Conservation (phyloP, 495 filamentous ascomycete genomes). For the Penicillium daleae region DNA sequence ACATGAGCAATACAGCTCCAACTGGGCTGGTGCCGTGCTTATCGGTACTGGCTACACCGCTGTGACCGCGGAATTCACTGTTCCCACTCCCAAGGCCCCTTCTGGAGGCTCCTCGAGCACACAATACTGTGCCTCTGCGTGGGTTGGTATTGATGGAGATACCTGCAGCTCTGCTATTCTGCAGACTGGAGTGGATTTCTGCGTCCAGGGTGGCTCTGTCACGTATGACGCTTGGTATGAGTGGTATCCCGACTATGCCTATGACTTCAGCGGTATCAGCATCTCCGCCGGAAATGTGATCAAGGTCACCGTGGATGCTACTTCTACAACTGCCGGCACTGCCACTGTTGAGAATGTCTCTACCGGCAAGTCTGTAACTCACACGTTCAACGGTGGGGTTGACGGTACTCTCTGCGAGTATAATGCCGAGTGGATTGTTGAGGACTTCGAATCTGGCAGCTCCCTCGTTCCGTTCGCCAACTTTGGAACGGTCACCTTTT, state of each 20-base stretch:
- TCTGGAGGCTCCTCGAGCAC: conserved; percentile 39
- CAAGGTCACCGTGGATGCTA: conserved; percentile 52
- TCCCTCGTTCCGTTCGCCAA: conserved; percentile 54
- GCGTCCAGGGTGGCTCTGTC: conserved; percentile 35
- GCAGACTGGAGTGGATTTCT: conserved; percentile 61
- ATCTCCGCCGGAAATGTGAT: conserved; percentile 58
- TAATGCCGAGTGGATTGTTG: conserved; percentile 67
- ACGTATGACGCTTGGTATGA: conserved; percentile 62
- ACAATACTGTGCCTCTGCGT: conserved; percentile 58
- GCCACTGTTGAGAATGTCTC: conserved; percentile 55
- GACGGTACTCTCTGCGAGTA: conserved; percentile 31
- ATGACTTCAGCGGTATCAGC: conserved; percentile 52
- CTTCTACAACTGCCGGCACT: conserved; percentile 47
- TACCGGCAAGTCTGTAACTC: conserved; percentile 52
- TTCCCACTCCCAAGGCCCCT: conserved; percentile 51
- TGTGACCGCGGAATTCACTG: conserved; percentile 53
- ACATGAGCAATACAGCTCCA: conserved; percentile 50
- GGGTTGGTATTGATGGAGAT: conserved; percentile 62
- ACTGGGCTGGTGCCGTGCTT: conserved; percentile 61
- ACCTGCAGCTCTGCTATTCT: conserved; percentile 57
- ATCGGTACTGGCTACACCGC: conserved; percentile 47
- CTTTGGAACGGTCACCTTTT: conserved; percentile 56
- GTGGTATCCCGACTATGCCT: conserved; percentile 60
- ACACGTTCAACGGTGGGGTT: conserved; percentile 45
- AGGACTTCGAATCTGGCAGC: conserved; percentile 53